Percentiles rank a stretch among this genome's conserved stretches.
These are phyloP conservation scores for Phylloporus rhodoxanthus DNA, from an alignment of 768 basidiomycete genomes.

Conservation along the genomic window DNA sequence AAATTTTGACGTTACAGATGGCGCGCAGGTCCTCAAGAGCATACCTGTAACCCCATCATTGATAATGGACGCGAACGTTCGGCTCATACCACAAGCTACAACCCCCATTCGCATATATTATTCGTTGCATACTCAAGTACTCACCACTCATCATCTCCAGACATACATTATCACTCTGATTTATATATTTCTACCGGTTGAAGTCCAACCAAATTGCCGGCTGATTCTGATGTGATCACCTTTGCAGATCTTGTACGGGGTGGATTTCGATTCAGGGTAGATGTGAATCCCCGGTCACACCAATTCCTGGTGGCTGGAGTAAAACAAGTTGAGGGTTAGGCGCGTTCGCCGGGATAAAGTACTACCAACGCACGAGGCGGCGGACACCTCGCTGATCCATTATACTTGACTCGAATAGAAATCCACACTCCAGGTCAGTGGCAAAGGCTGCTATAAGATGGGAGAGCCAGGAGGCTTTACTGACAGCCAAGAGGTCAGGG, in stretches of 20 bases:
- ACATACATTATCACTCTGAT: slow-evolving; percentile 27
- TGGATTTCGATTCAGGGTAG: background rate
- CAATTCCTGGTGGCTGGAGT: too few relatives aligned
- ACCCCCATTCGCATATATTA: slow-evolving; percentile 11
- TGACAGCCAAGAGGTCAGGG: too few relatives aligned
- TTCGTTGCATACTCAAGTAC: slow-evolving; percentile 17
- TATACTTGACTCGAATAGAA: too few relatives aligned
- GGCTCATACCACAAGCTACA: slow-evolving; percentile 1
- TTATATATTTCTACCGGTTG: slow-evolving; percentile 14
- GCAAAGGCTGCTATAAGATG: too few relatives aligned
- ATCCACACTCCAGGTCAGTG: too few relatives aligned
- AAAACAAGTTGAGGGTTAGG: too few relatives aligned
- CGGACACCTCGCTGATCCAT: too few relatives aligned
- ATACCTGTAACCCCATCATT: slow-evolving; percentile 33
- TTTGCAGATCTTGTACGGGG: background rate
- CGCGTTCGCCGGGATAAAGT: too few relatives aligned
- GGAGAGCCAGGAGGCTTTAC: too few relatives aligned
- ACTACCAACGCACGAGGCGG: too few relatives aligned
- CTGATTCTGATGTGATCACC: background rate
- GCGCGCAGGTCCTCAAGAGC: slow-evolving; percentile 46
- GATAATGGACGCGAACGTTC: background rate
- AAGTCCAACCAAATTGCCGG: background rate
- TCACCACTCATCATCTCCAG: slow-evolving; percentile 28
- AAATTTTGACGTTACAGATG: slow-evolving; percentile 34
- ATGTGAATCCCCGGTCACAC: background rate